These are phyloP conservation scores for Leccinum fibrillosum DNA, from an alignment of 768 basidiomycete species.

Conservation along the genomic window DNA sequence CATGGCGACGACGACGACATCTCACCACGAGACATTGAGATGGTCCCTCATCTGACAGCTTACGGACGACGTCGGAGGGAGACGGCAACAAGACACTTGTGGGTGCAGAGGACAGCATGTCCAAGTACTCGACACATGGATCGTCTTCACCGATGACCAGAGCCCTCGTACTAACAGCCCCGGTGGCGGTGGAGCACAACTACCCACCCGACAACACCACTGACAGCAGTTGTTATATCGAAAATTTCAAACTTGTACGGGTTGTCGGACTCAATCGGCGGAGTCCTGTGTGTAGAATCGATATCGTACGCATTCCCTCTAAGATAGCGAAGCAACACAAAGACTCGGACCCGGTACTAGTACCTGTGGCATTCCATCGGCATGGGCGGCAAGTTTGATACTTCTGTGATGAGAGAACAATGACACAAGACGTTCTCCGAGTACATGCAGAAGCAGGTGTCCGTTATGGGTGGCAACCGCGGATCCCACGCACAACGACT, in stretches of 20 bases:
- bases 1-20: slow-evolving; percentile 52
- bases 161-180: slow-evolving; percentile 1
- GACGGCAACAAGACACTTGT: slow-evolving; percentile 21
- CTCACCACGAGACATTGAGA: slow-evolving; percentile 43
- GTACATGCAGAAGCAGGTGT: neutral
- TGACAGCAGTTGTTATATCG: too few species aligned
- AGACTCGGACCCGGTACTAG: too few species aligned
- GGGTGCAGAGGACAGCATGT: slow-evolving; percentile 11
- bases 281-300: too few species aligned
- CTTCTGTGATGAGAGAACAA: neutral
- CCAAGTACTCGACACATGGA: slow-evolving; percentile 10
- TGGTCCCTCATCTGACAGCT: slow-evolving; percentile 33
- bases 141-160: slow-evolving; percentile 14
- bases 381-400: neutral
- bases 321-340: too few species aligned
- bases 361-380: neutral
- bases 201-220: slow-evolving; percentile 57
- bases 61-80: slow-evolving; percentile 33
- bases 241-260: too few species aligned
- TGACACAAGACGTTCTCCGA: neutral
- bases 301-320: too few species aligned
- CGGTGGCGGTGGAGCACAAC: slow-evolving; percentile 19
- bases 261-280: too few species aligned
- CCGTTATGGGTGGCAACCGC: neutral
- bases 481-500: neutral